Percentiles rank a stretch among this genome's conserved stretches.
Evolutionary conservation across 2,329 filamentous ascomycete genomes (phyloP).

Genomic region (Teratosphaeria nubilosa): DNA sequence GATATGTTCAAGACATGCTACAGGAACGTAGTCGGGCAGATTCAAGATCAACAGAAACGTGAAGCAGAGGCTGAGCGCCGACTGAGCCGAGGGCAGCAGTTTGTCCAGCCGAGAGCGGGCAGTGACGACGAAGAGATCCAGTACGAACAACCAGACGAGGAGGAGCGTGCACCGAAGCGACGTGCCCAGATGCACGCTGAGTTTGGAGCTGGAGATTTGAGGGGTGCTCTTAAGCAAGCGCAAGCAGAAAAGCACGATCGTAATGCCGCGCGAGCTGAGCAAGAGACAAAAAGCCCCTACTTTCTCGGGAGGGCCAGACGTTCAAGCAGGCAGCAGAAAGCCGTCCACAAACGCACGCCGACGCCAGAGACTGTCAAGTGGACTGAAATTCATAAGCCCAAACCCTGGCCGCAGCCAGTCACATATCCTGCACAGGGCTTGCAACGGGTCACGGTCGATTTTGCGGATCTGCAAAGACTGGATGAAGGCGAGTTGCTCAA

Average conservation of each 20-base stretch:
- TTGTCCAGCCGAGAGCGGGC: not conserved
- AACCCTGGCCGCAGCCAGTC: conserved; percentile 38
- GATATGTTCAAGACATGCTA: not conserved
- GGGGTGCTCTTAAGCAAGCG: not conserved
- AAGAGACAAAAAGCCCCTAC: not conserved
- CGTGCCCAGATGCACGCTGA: not conserved
- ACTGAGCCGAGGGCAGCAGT: not conserved
- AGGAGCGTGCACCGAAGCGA: not conserved
- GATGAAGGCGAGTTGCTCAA: conserved; percentile 83
- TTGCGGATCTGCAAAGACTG: conserved; percentile 63
- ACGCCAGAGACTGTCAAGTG: conserved; percentile 8
- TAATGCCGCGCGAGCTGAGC: not conserved
- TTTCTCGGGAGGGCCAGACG: not conserved
- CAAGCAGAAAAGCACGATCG: not conserved
- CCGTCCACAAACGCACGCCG: not conserved
- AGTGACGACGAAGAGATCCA: not conserved
- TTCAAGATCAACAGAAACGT: not conserved
- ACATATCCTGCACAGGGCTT: conserved; percentile 50
- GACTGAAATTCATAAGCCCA: conserved; percentile 12
- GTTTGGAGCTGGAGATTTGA: not conserved
- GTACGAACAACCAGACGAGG: not conserved
- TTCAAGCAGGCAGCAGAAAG: not conserved
- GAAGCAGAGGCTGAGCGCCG: not conserved
- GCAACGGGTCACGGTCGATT: conserved; percentile 56
- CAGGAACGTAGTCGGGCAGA: not conserved